Conservation (phyloP, 2,329 filamentous ascomycete genomes). For the Chaetomiaceae sp. region DNA sequence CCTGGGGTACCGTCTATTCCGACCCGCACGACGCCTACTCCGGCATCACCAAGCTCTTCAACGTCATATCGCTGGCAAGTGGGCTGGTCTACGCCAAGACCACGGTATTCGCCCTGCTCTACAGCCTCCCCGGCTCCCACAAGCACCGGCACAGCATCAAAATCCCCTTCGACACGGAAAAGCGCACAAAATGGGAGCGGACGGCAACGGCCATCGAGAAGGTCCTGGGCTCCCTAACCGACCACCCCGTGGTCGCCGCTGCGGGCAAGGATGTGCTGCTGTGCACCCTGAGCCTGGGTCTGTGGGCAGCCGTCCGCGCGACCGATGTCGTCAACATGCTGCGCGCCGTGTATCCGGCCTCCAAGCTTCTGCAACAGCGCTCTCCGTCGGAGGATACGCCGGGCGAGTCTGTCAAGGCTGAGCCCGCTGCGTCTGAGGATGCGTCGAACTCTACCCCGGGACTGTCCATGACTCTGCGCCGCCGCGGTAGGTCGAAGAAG, state of each 20-base stretch:
- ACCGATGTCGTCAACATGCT: slow-evolving; percentile 47
- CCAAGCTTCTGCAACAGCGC: neutral
- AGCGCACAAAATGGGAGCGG: slow-evolving; percentile 39
- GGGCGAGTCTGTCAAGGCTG: neutral
- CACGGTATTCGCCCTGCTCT: slow-evolving; percentile 37
- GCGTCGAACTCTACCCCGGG: neutral
- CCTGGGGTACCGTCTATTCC: slow-evolving; percentile 41
- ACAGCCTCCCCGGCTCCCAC: slow-evolving; percentile 42
- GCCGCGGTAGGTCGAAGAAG: slow-evolving; percentile 20
- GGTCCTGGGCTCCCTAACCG: slow-evolving; percentile 44
- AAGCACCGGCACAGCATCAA: slow-evolving; percentile 44
- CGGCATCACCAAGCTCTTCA: slow-evolving; percentile 42
- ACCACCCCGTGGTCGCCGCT: slow-evolving; percentile 52
- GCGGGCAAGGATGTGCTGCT: slow-evolving; percentile 55
- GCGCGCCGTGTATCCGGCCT: slow-evolving; percentile 29
- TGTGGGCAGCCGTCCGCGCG: slow-evolving; percentile 52
- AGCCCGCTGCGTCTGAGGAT: neutral
- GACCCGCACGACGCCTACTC: slow-evolving; percentile 35
- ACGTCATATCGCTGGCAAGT: slow-evolving; percentile 38
- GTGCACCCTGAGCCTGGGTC: slow-evolving; percentile 45
- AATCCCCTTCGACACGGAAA: slow-evolving; percentile 40
- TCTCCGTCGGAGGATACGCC: slow-evolving; percentile 4
- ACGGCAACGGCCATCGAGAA: slow-evolving; percentile 39
- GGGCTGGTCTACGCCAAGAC: slow-evolving; percentile 41
- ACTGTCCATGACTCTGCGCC: slow-evolving; percentile 10